Evolutionary conservation across 768 basidiomycete species (phyloP), one percentile per base, ranked within the genome.

Genomic region (Strobilomyces dryophilus): DNA sequence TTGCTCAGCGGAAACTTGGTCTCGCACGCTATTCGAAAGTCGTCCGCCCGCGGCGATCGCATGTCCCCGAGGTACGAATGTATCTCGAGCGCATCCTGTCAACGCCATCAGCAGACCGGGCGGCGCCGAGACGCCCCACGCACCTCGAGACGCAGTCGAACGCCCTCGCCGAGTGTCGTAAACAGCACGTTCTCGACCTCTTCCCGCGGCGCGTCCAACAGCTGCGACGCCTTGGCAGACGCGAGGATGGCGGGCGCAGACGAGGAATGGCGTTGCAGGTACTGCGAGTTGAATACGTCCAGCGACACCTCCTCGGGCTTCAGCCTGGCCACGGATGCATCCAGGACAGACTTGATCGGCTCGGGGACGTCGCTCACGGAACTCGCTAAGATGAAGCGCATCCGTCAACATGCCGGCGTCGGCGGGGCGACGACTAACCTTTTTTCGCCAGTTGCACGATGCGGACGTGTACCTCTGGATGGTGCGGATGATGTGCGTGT

Each of bases 231-330:
- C 61, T 77, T 76, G 7, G 91, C 91, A 39, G 74, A 76, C 4
- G 82, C 85, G 8, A 95, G 68, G 32, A 88, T 71, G 0, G 83
- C 82, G 2, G 66, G 56, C 0, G 81, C 74, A 10, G 77, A 77
- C 1, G 68, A 60, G 0, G 82, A 71, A 54, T 87, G 78, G 15
- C 63, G 73, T 63, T 94, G 88, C 12, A 92, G 76, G 66, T 85
- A 92, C 55, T 89, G 81, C 17, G 83, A 79, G 62, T 89, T 93
- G 73, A 78, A 87, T 0, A 77, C 77, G 39, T 87, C 83, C n/a
- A 83, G 61, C 0, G 84, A 76, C 2, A 84, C 57, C 26, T 79
- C 79, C 1, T 71, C 73, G 0, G 89, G 82, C 5, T 92, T 67
- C 40, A 92, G 61, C 40, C 74, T 68, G 1, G 74, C 49, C 15